Conservation (phyloP, 495 filamentous ascomycete species). For the Alectoria sarmentosa region DNA sequence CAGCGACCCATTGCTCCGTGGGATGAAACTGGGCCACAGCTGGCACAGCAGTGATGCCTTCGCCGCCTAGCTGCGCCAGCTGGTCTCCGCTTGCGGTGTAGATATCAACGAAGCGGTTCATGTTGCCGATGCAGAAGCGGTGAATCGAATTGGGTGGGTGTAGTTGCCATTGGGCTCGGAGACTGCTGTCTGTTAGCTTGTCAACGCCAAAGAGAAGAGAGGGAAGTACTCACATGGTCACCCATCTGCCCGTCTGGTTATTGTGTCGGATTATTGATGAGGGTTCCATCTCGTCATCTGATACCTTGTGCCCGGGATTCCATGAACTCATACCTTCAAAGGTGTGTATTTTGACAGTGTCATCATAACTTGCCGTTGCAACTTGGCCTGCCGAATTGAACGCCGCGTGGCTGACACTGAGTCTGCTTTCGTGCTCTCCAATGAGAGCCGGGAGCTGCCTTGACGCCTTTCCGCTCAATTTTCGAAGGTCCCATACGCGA, state of each 20-base stretch:
- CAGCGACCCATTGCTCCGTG: slow-evolving; percentile 82
- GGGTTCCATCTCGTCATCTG: slow-evolving; percentile 60
- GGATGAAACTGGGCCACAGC: slow-evolving; percentile 89
- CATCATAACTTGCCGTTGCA: slow-evolving; percentile 89
- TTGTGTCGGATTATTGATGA: slow-evolving; percentile 70
- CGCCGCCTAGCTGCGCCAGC: slow-evolving; percentile 80
- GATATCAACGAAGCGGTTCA: slow-evolving; percentile 95
- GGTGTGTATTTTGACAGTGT: slow-evolving; percentile 87
- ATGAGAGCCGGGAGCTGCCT: slow-evolving; percentile 57
- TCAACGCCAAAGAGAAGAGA: background rate
- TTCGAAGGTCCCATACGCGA: slow-evolving; percentile 88
- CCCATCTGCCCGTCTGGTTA: slow-evolving; percentile 87
- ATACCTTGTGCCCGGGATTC: slow-evolving; percentile 52
- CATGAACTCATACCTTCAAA: slow-evolving; percentile 60
- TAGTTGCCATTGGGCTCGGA: slow-evolving; percentile 89
- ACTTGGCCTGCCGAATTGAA: slow-evolving; percentile 78
- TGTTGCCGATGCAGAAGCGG: slow-evolving; percentile 89
- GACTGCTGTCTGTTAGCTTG: slow-evolving; percentile 39
- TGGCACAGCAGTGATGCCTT: slow-evolving; percentile 88
- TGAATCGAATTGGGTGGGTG: slow-evolving; percentile 68
- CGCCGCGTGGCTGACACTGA: slow-evolving; percentile 86
- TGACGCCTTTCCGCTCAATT: slow-evolving; percentile 51
- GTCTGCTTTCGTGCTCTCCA: slow-evolving; percentile 70
- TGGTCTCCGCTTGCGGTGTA: slow-evolving; percentile 76
- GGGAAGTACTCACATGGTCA: slow-evolving; percentile 52